Percentiles rank a stretch among this genome's conserved stretches.
Conservation (phyloP, 495 filamentous ascomycete species). For the Tetracladium marchalianum region DNA sequence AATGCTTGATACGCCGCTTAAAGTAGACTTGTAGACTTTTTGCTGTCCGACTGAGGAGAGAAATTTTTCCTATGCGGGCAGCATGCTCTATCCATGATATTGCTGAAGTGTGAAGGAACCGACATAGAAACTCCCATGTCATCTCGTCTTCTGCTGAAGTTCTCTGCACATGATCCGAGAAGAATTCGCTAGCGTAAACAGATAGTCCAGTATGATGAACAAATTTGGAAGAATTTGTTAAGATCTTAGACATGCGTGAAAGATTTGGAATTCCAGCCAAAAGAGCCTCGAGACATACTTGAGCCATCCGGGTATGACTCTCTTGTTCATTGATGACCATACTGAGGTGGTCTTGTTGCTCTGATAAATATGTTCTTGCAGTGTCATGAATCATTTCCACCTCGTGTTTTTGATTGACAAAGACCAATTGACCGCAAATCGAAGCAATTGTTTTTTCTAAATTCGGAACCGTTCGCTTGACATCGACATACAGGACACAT, state of each 20-base stretch:
- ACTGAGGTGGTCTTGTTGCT: slow-evolving; percentile 16
- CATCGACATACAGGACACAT: slow-evolving; percentile 23
- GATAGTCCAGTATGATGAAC: slow-evolving; percentile 8
- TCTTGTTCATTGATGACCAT: slow-evolving; percentile 21
- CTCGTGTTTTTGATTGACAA: slow-evolving; percentile 18
- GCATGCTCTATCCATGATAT: slow-evolving; percentile 30
- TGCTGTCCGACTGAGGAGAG: slow-evolving; percentile 19
- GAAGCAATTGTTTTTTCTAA: slow-evolving; percentile 19
- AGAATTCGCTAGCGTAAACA: slow-evolving; percentile 22
- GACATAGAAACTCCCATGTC: slow-evolving; percentile 11
- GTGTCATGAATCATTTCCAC: slow-evolving; percentile 29
- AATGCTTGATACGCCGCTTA: slow-evolving; percentile 13
- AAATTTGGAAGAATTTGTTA: neutral
- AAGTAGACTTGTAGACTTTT: slow-evolving; percentile 24
- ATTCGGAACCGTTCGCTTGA: slow-evolving; percentile 19
- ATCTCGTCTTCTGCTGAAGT: slow-evolving; percentile 3
- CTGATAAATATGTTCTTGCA: slow-evolving; percentile 23
- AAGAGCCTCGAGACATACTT: slow-evolving; percentile 16
- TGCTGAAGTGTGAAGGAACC: slow-evolving; percentile 25
- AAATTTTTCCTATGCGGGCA: slow-evolving; percentile 19
- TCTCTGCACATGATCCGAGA: slow-evolving; percentile 25
- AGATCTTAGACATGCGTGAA: too few relatives aligned
- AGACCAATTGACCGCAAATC: slow-evolving; percentile 29
- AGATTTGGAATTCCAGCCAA: too few relatives aligned
- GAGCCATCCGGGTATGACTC: slow-evolving; percentile 20